Evolutionary conservation across 805 yeast species (phyloP).

Genomic region (Ogataea methylovora): DNA sequence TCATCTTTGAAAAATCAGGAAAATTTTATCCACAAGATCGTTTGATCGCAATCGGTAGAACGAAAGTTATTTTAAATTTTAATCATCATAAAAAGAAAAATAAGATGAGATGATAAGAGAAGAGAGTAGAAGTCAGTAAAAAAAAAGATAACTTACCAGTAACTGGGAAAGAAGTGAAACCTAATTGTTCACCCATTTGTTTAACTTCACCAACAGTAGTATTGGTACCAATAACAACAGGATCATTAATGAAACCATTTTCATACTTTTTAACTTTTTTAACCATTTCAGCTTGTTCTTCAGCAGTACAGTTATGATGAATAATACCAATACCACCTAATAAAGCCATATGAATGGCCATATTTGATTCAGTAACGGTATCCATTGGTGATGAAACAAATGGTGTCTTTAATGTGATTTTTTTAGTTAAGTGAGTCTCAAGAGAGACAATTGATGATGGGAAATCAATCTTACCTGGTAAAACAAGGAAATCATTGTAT

Average conservation of each 20-base stretch:
- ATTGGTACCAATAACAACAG: constrained; percentile 74
- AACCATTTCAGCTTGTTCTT: constrained; percentile 98
- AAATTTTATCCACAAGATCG: constrained; percentile 86
- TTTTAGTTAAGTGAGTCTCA: constrained; percentile 86
- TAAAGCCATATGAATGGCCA: constrained; percentile 98
- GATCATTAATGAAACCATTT: constrained; percentile 95
- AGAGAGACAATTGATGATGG: constrained; percentile 71
- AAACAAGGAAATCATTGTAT: constrained; percentile 89
- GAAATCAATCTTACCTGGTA: constrained; percentile 92
- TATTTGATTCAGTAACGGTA: constrained; percentile 93
- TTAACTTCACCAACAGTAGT: constrained; percentile 77
- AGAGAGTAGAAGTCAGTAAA: constrained; percentile 5
- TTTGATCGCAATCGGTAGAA: constrained; percentile 96
- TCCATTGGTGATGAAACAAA: constrained; percentile 99
- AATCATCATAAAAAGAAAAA: constrained; percentile 44
- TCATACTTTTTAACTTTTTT: constrained; percentile 93
- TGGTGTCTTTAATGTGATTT: constrained; percentile 86
- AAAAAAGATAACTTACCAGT: constrained; percentile 73
- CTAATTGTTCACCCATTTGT: constrained; percentile 59
- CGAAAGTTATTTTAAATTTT: constrained; percentile 80
- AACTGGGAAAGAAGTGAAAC: constrained; percentile 98
- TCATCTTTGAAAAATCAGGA: constrained; percentile 25
- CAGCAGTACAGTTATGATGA: constrained; percentile 95
- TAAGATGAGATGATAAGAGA: constrained; percentile 4
- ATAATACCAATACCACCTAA: constrained; percentile 98